phyloP scores from a whole-genome alignment of 805 yeast species.

The Metschnikowia similis region DNA sequence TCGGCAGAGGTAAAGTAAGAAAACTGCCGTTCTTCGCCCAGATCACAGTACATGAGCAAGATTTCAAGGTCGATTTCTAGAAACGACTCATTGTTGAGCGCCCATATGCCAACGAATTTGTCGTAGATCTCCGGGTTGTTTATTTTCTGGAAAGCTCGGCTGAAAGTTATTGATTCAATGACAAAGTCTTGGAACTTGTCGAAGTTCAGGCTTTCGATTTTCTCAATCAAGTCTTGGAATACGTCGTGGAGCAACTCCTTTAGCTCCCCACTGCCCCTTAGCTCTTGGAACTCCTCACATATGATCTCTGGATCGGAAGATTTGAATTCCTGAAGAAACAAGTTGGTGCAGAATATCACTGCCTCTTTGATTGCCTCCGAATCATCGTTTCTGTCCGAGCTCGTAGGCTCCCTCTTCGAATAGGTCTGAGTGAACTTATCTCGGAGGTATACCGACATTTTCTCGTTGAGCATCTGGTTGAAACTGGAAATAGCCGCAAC shows the following conservation, averaged over 20 bases:
- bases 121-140: slow-evolving; percentile 9
- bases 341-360: slow-evolving; percentile 11
- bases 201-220: slow-evolving; percentile 11
- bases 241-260: slow-evolving; percentile 2
- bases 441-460: slow-evolving; percentile 1
- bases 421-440: neutral
- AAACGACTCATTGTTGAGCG: slow-evolving; percentile 8
- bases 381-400: neutral
- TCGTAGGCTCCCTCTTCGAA: neutral
- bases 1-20: slow-evolving; percentile 4
- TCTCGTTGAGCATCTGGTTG: neutral
- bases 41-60: slow-evolving; percentile 6
- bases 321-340: slow-evolving; percentile 13
- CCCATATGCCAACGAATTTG: slow-evolving; percentile 9
- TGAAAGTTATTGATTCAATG: slow-evolving; percentile 8
- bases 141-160: neutral
- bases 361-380: slow-evolving; percentile 4
- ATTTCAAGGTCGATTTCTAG: slow-evolving; percentile 7
- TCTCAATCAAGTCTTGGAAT: slow-evolving; percentile 11
- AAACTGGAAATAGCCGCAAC: neutral
- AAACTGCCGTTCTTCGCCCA: slow-evolving; percentile 6
- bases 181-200: slow-evolving; percentile 15
- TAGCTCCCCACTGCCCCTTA: slow-evolving; percentile 7
- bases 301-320: slow-evolving; percentile 11
- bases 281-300: slow-evolving; percentile 8